Conservation (phyloP, 305 asterid genomes). For the Lippia alba region DNA sequence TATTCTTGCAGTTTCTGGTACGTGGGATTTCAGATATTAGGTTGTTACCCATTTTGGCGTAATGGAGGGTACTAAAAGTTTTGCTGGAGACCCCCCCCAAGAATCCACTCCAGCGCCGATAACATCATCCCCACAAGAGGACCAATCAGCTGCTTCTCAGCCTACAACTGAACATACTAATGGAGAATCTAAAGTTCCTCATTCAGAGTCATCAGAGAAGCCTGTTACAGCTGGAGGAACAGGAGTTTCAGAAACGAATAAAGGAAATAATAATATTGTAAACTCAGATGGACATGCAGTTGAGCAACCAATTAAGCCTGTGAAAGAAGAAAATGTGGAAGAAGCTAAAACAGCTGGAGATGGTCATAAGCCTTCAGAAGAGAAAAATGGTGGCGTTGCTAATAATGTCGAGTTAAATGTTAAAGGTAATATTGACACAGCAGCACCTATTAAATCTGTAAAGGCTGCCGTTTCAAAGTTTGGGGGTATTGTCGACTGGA, state of each 20-base stretch:
- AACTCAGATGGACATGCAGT: too few relatives aligned
- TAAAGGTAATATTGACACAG: conserved; percentile 71
- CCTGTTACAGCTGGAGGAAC: conserved; percentile 30
- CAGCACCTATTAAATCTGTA: conserved; percentile 91
- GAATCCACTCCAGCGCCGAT: conserved; percentile 47
- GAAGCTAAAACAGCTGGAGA: conserved; percentile 36
- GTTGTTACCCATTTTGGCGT: conserved; percentile 39
- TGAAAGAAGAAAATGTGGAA: conserved; percentile 31
- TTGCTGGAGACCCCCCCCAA: conserved; percentile 41
- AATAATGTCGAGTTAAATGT: conserved; percentile 40
- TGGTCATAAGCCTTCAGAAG: conserved; percentile 45
- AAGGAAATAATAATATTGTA: neutral
- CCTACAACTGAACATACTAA: conserved; percentile 28
- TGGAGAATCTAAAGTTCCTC: conserved; percentile 34
- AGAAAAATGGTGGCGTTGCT: conserved; percentile 37
- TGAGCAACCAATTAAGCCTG: conserved; percentile 16
- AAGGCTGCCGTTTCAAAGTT: conserved; percentile 97
- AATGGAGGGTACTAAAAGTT: conserved; percentile 65
- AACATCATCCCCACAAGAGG: conserved; percentile 43
- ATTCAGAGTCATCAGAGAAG: conserved; percentile 29
- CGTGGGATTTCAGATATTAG: conserved; percentile 41
- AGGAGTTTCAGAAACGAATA: conserved; percentile 32
- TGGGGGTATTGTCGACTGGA: conserved; percentile 99
- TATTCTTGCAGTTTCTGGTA: conserved; percentile 11
- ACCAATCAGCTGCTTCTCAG: conserved; percentile 42